Conservation (phyloP, 176 grass and related monocot genomes). For the Rhipidocladum racemiflorum region DNA sequence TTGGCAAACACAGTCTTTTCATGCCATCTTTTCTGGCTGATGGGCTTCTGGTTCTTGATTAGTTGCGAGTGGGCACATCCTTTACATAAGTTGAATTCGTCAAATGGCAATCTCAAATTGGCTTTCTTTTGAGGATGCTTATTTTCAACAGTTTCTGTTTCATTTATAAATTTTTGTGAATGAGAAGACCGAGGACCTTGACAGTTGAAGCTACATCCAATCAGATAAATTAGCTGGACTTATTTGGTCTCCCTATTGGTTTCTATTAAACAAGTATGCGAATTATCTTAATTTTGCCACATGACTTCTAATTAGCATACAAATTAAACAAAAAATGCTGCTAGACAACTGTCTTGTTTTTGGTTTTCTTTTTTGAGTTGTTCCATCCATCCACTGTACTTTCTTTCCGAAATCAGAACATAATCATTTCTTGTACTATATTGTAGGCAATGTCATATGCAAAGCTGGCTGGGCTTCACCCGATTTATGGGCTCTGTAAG, state of each 20-base stretch:
- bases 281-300: background rate
- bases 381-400: background rate
- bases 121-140: background rate
- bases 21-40: background rate
- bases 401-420: background rate
- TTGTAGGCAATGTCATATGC: conserved; percentile 90
- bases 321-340: background rate
- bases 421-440: conserved; percentile 6
- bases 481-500: conserved; percentile 97
- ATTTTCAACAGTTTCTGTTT: background rate
- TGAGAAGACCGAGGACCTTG: background rate
- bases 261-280: background rate
- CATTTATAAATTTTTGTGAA: background rate
- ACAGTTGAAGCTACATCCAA: background rate
- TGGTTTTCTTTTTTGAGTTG: background rate
- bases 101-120: background rate
- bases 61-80: background rate
- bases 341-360: background rate
- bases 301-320: background rate
- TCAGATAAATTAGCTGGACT: background rate
- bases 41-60: background rate
- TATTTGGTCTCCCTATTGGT: background rate
- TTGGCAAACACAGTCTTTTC: background rate
- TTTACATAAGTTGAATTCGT: background rate
- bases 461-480: conserved; percentile 90